Evolutionary conservation across 1,284 basidiomycete species (phyloP).

Genomic region (Rhodotorula sp.): DNA sequence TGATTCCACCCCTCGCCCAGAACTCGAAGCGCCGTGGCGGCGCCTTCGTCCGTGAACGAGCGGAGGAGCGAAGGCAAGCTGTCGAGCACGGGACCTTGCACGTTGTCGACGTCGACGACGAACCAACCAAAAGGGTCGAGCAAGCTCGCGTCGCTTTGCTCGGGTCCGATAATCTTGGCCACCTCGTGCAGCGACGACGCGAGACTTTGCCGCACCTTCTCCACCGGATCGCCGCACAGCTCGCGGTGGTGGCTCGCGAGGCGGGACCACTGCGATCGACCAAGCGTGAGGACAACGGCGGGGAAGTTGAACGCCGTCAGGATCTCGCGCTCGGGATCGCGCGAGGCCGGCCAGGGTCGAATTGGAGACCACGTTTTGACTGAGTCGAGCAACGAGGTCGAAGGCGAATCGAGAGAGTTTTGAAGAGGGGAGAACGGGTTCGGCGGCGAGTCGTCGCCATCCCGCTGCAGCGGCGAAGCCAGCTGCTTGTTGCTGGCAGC

Average conservation of each 20-base stretch:
- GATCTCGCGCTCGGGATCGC: constrained; percentile 49
- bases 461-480: background rate
- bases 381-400: constrained; percentile 14
- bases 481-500: background rate
- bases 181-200: constrained; percentile 87
- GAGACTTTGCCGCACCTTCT: constrained; percentile 67
- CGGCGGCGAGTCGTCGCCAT: constrained; percentile 7
- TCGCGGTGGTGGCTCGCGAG: constrained; percentile 68
- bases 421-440: constrained; percentile 12
- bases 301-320: constrained; percentile 94
- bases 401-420: constrained; percentile 32
- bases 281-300: constrained; percentile 82
- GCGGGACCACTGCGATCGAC: constrained; percentile 70
- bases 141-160: constrained; percentile 68
- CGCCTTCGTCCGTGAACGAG: constrained; percentile 49
- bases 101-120: constrained; percentile 61
- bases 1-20: constrained; percentile 65
- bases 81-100: constrained; percentile 60
- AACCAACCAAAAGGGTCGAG: constrained; percentile 68
- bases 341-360: constrained; percentile 7
- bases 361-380: constrained; percentile 15
- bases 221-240: constrained; percentile 54
- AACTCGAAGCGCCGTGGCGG: constrained; percentile 58
- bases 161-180: constrained; percentile 75
- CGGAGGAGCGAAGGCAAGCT: constrained; percentile 46